Evolutionary conservation across 2,329 filamentous ascomycete species (phyloP), one percentile per base, ranked within the genome.

Genomic region (Xylariaceae sp.): DNA sequence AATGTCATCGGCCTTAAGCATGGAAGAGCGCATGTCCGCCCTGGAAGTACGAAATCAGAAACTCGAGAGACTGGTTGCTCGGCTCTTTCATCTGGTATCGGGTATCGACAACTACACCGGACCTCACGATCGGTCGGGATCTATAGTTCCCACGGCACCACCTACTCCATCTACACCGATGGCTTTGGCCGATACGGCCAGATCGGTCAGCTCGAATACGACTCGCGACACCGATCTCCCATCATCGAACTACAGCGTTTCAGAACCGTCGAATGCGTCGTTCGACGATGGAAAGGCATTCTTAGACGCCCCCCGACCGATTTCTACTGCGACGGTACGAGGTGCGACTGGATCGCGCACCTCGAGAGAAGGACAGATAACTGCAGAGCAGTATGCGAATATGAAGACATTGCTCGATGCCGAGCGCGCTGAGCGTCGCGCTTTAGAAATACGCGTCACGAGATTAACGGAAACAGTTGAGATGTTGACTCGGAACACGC

Each of bases 401-500:
- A 73, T 87, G 13, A 69, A 80, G 34, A 75, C 77, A 13, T 75
- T 86, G 57, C 74, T 87, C 30, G 79, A 84, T 58, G 76, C 77
- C 1, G 85, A 88, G 68, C 82, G 83, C 30, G 76, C 77, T 0
- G 81, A 81, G 4, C 78, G 85, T 4, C 75, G 79, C 58, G 74
- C 77, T 3, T 77, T 88, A 3, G 85, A 87, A 68, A 73, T 75
- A 1, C 78, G 85, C 59, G 82, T 87, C 37, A 79, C 76, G 58
- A 78, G 76, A 48, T 74, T 88, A 4, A 76, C 75, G 18, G 78
- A 80, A 39, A 77, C 78, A 49, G 64, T 85, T 51, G 78, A 80
- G 63, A 70, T 78, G 8, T 65, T 82, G 51, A 77, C 77, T 1
- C 73, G 71, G 4, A 73, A 73, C 34, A 58, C 49, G 4, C 73